A percentile compares a stretch with the other conserved stretches of the same genome.
Evolutionary conservation across 306 rosid genomes (phyloP).

Genomic region (Castanopsis chinensis): DNA sequence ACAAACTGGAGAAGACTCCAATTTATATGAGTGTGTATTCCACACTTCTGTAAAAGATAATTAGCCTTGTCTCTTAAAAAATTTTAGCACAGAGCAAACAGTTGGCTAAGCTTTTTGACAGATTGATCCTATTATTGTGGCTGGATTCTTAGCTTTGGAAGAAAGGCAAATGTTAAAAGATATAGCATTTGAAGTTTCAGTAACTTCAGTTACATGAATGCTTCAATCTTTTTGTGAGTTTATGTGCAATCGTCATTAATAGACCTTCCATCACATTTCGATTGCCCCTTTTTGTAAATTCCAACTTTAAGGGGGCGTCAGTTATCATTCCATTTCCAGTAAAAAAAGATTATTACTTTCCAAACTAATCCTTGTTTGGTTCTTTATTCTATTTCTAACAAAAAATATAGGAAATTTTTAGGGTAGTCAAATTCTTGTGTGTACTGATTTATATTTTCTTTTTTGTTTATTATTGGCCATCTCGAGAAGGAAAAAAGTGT

Average conservation of each 20-base stretch:
- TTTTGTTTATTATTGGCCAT: not conserved
- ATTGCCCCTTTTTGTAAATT: not conserved
- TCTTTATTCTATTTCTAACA: not conserved
- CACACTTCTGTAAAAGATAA: not conserved
- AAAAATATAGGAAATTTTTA: not conserved
- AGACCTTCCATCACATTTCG: not conserved
- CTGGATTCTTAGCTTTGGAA: not conserved
- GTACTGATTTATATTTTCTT: not conserved
- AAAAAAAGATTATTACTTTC: too few relatives aligned
- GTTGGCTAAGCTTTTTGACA: not conserved
- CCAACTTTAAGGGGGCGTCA: not conserved
- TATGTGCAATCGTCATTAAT: not conserved
- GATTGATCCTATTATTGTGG: not conserved
- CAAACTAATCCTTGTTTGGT: not conserved
- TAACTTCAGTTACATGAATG: not conserved
- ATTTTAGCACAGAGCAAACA: not conserved
- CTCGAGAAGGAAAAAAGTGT: not conserved
- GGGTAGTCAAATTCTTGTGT: not conserved
- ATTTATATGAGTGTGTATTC: too few relatives aligned
- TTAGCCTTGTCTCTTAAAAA: not conserved
- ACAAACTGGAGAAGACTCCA: too few relatives aligned
- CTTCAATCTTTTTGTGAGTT: not conserved
- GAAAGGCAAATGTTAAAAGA: not conserved
- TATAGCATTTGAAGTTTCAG: not conserved
- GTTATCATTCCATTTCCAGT: not conserved